These are phyloP conservation scores for Fusarium luffae DNA, from an alignment of 2,329 filamentous ascomycete genomes.

Conservation along the genomic window DNA sequence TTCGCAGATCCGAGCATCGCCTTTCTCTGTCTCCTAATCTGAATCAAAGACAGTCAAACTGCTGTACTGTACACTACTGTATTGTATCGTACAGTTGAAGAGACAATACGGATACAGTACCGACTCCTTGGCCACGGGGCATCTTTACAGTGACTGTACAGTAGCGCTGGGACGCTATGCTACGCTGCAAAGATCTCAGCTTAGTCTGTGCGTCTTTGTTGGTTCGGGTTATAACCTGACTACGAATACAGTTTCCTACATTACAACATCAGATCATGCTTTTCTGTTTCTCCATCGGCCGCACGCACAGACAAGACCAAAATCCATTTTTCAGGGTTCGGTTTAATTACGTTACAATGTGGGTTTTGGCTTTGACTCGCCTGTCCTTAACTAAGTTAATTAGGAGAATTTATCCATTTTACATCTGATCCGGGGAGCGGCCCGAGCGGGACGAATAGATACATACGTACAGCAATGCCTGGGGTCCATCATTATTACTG, in stretches of 20 bases:
- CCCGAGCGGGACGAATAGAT: slow-evolving; percentile 26
- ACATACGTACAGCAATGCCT: slow-evolving; percentile 1
- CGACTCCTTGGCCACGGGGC: slow-evolving; percentile 36
- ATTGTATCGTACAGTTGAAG: not conserved
- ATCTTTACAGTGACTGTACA: not conserved
- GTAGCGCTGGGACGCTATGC: not conserved
- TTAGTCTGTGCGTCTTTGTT: slow-evolving; percentile 23
- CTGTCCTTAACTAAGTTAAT: not conserved
- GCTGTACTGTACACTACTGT: slow-evolving; percentile 9
- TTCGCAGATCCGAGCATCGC: not conserved
- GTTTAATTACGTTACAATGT: not conserved
- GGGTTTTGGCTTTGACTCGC: slow-evolving; percentile 4
- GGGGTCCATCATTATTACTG: not conserved
- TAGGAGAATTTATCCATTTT: not conserved
- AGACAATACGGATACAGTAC: slow-evolving; percentile 29
- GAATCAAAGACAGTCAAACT: slow-evolving; percentile 4
- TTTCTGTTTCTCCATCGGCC: not conserved
- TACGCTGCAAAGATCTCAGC: not conserved
- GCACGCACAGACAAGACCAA: slow-evolving; percentile 1
- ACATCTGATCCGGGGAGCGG: slow-evolving; percentile 34
- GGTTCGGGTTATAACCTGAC: slow-evolving; percentile 6
- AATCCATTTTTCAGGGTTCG: not conserved
- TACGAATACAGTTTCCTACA: not conserved
- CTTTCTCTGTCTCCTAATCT: not conserved
- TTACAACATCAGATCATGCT: slow-evolving; percentile 28